Percentiles rank a stretch among this genome's conserved stretches.
These are phyloP conservation scores for Scutellaria baicalensis DNA, from an alignment of 257 asterid genomes.

Conservation along the genomic window DNA sequence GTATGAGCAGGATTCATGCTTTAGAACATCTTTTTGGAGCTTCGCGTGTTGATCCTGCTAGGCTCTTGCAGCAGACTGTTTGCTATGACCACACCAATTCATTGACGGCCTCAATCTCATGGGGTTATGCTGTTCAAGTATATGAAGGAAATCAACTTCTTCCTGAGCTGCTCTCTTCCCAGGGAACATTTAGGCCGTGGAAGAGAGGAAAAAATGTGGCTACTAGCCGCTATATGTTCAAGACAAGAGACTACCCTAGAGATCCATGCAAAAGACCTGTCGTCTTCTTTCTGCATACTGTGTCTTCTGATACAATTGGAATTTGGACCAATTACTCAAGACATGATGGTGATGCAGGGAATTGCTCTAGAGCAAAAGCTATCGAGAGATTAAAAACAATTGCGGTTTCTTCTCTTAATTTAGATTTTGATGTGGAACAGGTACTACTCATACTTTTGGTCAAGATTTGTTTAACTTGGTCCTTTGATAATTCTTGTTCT, in stretches of 20 bases:
- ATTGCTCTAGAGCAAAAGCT: constrained; percentile 33
- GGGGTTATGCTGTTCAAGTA: constrained; percentile 80
- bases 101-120: constrained; percentile 64
- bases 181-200: constrained; percentile 78
- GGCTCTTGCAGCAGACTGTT: constrained; percentile 75
- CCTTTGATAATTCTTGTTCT: neutral
- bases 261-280: constrained; percentile 64
- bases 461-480: neutral
- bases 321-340: constrained; percentile 42
- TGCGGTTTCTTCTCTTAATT: constrained; percentile 31
- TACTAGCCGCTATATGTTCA: constrained; percentile 54
- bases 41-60: constrained; percentile 45
- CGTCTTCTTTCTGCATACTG: constrained; percentile 39
- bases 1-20: constrained; percentile 46
- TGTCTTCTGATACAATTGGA: constrained; percentile 27
- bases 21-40: constrained; percentile 59
- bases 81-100: constrained; percentile 49
- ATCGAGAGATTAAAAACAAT: constrained; percentile 36
- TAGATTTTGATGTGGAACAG: constrained; percentile 35
- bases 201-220: constrained; percentile 43
- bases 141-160: constrained; percentile 55
- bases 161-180: constrained; percentile 52
- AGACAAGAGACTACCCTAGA: constrained; percentile 41
- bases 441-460: constrained; percentile 20
- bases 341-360: constrained; percentile 4